A percentile compares a stretch with the other conserved stretches of the same genome.
phyloP scores from a whole-genome alignment of 345 rosid species.

The Triadica sebifera region DNA sequence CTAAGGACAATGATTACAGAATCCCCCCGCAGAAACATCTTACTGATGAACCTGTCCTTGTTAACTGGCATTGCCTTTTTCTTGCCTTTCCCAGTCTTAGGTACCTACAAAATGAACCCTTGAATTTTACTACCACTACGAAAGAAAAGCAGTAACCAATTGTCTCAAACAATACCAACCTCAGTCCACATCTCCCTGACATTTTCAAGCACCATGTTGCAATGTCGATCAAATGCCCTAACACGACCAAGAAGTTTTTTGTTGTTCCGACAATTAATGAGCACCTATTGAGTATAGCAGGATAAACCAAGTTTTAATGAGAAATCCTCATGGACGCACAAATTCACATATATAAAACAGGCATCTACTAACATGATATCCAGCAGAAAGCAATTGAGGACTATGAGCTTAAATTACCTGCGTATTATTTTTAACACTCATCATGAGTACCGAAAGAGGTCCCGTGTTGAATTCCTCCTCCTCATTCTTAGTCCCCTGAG shows the following conservation, averaged over 20 bases:
- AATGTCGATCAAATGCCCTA: conserved; percentile 92
- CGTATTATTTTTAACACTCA: conserved; percentile 95
- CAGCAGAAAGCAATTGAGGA: not conserved
- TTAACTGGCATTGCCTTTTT: conserved; percentile 90
- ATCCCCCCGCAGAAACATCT: conserved; percentile 98
- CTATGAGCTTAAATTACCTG: conserved; percentile 47
- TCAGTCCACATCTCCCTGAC: conserved; percentile 99
- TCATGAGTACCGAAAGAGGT: conserved; percentile 93
- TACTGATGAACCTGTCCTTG: conserved; percentile 92
- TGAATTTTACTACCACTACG: not conserved
- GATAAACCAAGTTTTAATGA: not conserved
- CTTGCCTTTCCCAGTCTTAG: conserved; percentile 98
- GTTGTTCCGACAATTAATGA: conserved; percentile 88
- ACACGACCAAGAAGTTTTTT: conserved; percentile 90
- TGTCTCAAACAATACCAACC: conserved; percentile 39
- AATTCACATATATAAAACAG: not conserved
- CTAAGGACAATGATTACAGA: conserved; percentile 95
- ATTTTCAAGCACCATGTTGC: conserved; percentile 99
- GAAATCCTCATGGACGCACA: not conserved
- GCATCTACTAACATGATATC: not conserved
- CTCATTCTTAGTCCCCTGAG: conserved; percentile 48
- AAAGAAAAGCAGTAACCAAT: not conserved
- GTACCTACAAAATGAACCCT: conserved; percentile 42
- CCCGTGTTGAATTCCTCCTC: conserved; percentile 98
- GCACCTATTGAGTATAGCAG: conserved; percentile 41